Conservation (phyloP, 2,329 filamentous ascomycete species). For the Penicillium sp. region DNA sequence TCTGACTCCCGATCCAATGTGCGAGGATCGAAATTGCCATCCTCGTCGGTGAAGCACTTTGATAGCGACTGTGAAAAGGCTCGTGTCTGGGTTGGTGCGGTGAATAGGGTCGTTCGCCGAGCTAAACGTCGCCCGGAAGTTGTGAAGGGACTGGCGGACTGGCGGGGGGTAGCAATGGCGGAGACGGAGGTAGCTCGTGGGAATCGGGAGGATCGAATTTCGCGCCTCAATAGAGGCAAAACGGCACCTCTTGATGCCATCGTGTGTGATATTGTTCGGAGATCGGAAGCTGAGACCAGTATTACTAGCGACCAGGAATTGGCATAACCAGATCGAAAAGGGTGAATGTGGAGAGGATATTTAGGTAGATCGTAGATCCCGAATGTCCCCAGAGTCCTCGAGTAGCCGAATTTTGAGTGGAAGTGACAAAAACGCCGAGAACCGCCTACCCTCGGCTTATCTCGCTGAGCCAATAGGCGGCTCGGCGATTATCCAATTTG, state of each 20-base stretch:
- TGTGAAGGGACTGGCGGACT: constrained; percentile 21
- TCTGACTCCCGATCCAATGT: constrained; percentile 83
- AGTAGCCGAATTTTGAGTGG: constrained; percentile 28
- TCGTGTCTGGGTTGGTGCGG: constrained; percentile 34
- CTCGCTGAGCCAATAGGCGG: constrained; percentile 26
- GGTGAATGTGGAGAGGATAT: constrained; percentile 6
- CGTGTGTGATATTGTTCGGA: constrained; percentile 2
- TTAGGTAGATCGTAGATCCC: constrained; percentile 5
- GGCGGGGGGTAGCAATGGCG: constrained; percentile 21
- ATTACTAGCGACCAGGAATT: constrained; percentile 10
- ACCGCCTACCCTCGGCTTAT: constrained; percentile 25
- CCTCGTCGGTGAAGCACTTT: constrained; percentile 44
- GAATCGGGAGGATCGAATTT: constrained; percentile 34
- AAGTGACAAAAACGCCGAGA: constrained; percentile 22
- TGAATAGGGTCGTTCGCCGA: constrained; percentile 23
- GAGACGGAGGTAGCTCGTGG: constrained; percentile 28
- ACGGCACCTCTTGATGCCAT: constrained; percentile 45
- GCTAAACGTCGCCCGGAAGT: constrained; percentile 17
- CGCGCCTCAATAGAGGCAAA: constrained; percentile 44
- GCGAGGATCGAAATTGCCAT: constrained; percentile 63
- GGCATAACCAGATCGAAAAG: constrained; percentile 15
- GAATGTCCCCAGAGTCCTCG: constrained; percentile 11
- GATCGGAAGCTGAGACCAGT: neutral
- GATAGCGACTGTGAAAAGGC: constrained; percentile 46
- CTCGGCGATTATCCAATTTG: constrained; percentile 26